These are phyloP conservation scores for Penicillium vulpinum DNA, from an alignment of 2,329 filamentous ascomycete genomes.

Conservation along the genomic window DNA sequence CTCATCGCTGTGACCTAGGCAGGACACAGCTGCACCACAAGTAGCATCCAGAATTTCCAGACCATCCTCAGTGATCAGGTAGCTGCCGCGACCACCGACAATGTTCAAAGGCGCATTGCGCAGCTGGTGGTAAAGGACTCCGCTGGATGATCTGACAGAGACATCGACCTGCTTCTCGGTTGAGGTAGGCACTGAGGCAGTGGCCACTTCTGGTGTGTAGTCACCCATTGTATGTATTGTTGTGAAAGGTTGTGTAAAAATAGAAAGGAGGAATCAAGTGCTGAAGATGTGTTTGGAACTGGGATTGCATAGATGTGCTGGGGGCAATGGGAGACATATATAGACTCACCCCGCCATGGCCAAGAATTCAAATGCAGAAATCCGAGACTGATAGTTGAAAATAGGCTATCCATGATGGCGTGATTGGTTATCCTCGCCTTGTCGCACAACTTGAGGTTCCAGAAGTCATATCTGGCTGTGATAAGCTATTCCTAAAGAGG, in stretches of 20 bases:
- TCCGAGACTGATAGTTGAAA: not conserved
- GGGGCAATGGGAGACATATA: not conserved
- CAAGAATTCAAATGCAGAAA: not conserved
- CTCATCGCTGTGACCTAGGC: constrained; percentile 65
- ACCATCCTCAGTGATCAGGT: constrained; percentile 52
- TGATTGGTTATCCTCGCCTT: constrained; percentile 8
- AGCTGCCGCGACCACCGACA: constrained; percentile 48
- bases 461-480: not conserved
- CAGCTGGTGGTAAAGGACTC: constrained; percentile 53
- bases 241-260: not conserved
- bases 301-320: not conserved
- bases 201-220: constrained; percentile 13
- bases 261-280: not conserved
- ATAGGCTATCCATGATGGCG: not conserved
- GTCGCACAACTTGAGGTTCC: constrained; percentile 2
- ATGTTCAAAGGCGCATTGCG: constrained; percentile 46
- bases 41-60: constrained; percentile 67
- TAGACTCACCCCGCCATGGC: not conserved
- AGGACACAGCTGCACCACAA: constrained; percentile 70
- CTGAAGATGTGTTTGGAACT: not conserved
- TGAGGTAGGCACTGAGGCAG: not conserved
- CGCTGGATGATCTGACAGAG: constrained; percentile 15
- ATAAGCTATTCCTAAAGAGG: constrained; percentile 21
- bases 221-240: constrained; percentile 18
- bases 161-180: not conserved